Percentiles rank a stretch among this genome's conserved stretches.
phyloP scores from a whole-genome alignment of 1,284 basidiomycete genomes.

The Amylostereum areolatum region DNA sequence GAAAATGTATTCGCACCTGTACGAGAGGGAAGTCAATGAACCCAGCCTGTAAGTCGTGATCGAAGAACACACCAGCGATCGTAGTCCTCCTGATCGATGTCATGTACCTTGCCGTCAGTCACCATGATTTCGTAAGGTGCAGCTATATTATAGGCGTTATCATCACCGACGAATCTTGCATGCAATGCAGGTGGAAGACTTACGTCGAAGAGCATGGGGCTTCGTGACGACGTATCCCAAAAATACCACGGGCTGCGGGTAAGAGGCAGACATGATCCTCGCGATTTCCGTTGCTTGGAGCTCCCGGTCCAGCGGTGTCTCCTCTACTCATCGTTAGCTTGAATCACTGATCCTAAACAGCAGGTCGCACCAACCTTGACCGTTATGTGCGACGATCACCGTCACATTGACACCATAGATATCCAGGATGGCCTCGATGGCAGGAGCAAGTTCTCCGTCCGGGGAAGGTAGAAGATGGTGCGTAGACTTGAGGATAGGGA shows the following conservation, averaged over 20 bases:
- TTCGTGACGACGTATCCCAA: conserved; percentile 84
- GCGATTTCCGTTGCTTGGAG: conserved; percentile 83
- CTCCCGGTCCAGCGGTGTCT: conserved; percentile 84
- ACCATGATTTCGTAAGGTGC: conserved; percentile 83
- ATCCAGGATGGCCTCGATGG: conserved; percentile 85
- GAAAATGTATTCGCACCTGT: conserved; percentile 85
- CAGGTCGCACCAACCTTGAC: conserved; percentile 75
- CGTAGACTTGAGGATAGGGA: conserved; percentile 86
- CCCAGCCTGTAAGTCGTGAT: too few relatives aligned
- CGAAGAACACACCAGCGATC: conserved; percentile 84
- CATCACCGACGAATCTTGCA: neutral
- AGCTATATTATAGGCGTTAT: conserved; percentile 34
- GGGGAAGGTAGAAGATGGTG: conserved; percentile 91
- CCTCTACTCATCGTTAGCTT: conserved; percentile 48
- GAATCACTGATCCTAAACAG: too few relatives aligned
- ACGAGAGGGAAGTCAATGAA: conserved; percentile 7
- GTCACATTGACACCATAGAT: conserved; percentile 78
- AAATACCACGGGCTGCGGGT: conserved; percentile 80
- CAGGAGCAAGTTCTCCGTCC: conserved; percentile 85
- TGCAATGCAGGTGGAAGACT: conserved; percentile 17
- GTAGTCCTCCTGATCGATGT: conserved; percentile 66
- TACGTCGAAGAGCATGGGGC: conserved; percentile 67
- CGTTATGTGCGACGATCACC: conserved; percentile 88
- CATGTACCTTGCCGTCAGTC: conserved; percentile 64
- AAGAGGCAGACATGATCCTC: conserved; percentile 68